Percentiles rank a stretch among this genome's conserved stretches.
These are phyloP conservation scores for Pseudopithomyces chartarum DNA, from an alignment of 2,329 filamentous ascomycete species.

Conservation along the genomic window DNA sequence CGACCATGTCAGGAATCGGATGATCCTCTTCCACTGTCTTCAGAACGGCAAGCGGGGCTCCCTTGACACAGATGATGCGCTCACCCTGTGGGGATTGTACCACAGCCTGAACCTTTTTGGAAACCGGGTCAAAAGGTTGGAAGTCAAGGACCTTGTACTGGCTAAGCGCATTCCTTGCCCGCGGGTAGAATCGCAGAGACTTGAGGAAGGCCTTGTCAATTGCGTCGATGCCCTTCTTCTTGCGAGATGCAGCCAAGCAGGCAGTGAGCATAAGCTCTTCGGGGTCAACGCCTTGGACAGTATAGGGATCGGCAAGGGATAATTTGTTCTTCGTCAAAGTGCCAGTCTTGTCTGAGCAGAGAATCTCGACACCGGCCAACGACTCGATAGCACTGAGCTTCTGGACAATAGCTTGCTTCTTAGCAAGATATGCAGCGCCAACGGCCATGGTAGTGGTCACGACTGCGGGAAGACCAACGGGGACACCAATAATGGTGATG, in stretches of 20 bases:
- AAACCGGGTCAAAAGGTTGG: constrained; percentile 88
- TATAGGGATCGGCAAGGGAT: constrained; percentile 83
- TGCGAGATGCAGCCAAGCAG: constrained; percentile 85
- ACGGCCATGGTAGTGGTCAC: constrained; percentile 96
- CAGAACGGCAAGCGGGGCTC: constrained; percentile 84
- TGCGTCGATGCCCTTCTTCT: constrained; percentile 94
- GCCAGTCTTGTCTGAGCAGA: constrained; percentile 94
- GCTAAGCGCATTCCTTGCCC: constrained; percentile 77
- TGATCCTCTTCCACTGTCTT: constrained; percentile 88
- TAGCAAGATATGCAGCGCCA: constrained; percentile 86
- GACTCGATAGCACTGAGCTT: constrained; percentile 92
- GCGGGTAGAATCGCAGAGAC: constrained; percentile 79
- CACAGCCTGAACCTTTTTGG: constrained; percentile 86
- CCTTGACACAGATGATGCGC: constrained; percentile 87
- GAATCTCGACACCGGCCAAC: constrained; percentile 88
- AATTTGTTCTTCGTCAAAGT: constrained; percentile 95
- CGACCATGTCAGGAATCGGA: constrained; percentile 74
- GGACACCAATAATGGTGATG: constrained; percentile 90
- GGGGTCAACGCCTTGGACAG: constrained; percentile 77
- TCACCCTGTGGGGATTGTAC: constrained; percentile 84
- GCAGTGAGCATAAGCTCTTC: constrained; percentile 93
- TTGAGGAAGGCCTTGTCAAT: constrained; percentile 96
- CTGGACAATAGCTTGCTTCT: constrained; percentile 92
- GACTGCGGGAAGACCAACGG: constrained; percentile 89
- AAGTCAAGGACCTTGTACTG: constrained; percentile 87